A percentile compares a stretch with the other conserved stretches of the same genome.
Conservation (phyloP, 2,329 filamentous ascomycete genomes). For the Xylogone sp. region DNA sequence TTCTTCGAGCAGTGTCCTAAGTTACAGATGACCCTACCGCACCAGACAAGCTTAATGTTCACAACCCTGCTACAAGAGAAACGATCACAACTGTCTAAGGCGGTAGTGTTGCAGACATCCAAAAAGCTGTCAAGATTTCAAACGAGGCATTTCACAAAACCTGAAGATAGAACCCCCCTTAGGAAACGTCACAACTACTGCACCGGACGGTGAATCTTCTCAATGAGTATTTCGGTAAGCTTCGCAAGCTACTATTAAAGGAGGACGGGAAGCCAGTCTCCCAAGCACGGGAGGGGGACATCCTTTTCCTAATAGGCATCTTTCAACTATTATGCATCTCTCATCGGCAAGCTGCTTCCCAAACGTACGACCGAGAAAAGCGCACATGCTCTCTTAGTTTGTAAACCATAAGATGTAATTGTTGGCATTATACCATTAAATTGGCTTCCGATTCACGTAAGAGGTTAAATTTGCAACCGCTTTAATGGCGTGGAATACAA, state of each 20-base stretch:
- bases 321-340: constrained; percentile 4
- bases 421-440: constrained; percentile 61
- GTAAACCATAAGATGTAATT: constrained; percentile 57
- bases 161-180: not conserved
- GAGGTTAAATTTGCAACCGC: constrained; percentile 33
- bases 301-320: constrained; percentile 1
- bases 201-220: not conserved
- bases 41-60: not conserved
- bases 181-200: not conserved
- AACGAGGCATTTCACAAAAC: not conserved
- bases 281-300: not conserved
- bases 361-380: constrained; percentile 2
- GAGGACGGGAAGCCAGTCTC: not conserved
- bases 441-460: not conserved
- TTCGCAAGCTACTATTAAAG: not conserved
- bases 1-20: too few relatives aligned
- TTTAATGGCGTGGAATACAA: constrained; percentile 71
- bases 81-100: not conserved
- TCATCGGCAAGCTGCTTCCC: constrained; percentile 2
- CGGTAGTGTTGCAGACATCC: not conserved
- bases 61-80: not conserved
- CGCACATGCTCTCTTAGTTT: constrained; percentile 1
- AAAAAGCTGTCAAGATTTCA: not conserved
- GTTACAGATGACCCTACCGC: not conserved
- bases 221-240: not conserved